Percentiles rank a stretch among this genome's conserved stretches.
Evolutionary conservation across 352 stramenopile species (phyloP).

Genomic region (Globisporangium lucens): DNA sequence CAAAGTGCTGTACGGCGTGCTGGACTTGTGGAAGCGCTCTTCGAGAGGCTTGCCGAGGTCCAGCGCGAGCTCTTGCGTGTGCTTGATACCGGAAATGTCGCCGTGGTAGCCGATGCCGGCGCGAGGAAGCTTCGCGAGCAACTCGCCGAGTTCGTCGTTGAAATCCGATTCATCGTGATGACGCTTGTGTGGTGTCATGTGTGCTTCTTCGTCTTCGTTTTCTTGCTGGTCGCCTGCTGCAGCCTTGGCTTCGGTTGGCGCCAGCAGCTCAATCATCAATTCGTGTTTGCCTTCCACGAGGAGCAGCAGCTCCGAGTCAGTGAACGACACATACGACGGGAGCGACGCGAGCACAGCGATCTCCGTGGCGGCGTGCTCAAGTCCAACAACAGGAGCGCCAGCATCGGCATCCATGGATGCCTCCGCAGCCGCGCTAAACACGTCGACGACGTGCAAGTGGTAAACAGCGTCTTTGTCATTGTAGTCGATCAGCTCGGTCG

Average conservation of each 20-base stretch:
- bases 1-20: conserved; percentile 69
- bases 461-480: conserved; percentile 55
- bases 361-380: conserved; percentile 37
- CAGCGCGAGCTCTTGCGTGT: conserved; percentile 43
- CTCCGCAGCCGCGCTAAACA: conserved; percentile 20
- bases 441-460: conserved; percentile 40
- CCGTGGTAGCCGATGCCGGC: conserved; percentile 78
- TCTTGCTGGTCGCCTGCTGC: neutral
- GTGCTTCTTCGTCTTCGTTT: conserved; percentile 12
- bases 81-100: conserved; percentile 56
- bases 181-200: conserved; percentile 37
- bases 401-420: conserved; percentile 33
- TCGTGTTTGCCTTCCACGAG: conserved; percentile 58
- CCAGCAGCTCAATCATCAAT: conserved; percentile 37
- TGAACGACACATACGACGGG: conserved; percentile 53
- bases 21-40: conserved; percentile 79
- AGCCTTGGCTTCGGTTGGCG: neutral
- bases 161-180: conserved; percentile 50
- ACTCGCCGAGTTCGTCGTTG: conserved; percentile 51
- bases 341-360: conserved; percentile 50
- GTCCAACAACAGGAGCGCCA: conserved; percentile 27
- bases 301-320: conserved; percentile 39
- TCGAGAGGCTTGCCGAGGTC: conserved; percentile 51
- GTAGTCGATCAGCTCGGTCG: conserved; percentile 38
- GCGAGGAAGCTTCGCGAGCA: conserved; percentile 64